These are phyloP conservation scores for Cadophora sp. DNA, from an alignment of 2,329 filamentous ascomycete genomes.

Conservation along the genomic window DNA sequence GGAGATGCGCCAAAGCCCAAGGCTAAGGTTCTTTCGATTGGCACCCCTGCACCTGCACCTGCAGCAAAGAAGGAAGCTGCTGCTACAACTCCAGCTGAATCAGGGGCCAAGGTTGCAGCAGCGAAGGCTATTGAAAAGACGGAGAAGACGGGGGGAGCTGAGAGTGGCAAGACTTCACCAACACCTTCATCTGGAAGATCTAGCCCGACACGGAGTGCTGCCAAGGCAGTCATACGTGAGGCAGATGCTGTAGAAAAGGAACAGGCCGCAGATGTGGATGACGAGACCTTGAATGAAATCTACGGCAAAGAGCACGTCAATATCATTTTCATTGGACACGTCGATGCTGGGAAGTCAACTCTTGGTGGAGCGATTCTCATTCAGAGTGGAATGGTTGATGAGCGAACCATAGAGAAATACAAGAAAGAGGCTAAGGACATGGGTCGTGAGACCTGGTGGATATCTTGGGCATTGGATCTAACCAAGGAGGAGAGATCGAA, in stretches of 20 bases:
- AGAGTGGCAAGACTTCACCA: slow-evolving; percentile 78
- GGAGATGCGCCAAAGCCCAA: slow-evolving; percentile 63
- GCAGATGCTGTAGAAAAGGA: slow-evolving; percentile 82
- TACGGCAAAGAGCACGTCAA: slow-evolving; percentile 95
- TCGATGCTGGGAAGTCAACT: slow-evolving; percentile 97
- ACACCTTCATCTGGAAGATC: slow-evolving; percentile 83
- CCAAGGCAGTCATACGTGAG: slow-evolving; percentile 65
- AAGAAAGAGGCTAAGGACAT: slow-evolving; percentile 95
- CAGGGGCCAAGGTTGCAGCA: slow-evolving; percentile 84
- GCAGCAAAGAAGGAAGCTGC: slow-evolving; percentile 54
- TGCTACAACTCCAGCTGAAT: slow-evolving; percentile 58
- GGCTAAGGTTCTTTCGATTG: slow-evolving; percentile 79
- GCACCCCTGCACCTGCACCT: slow-evolving; percentile 58
- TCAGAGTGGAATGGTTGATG: slow-evolving; percentile 97
- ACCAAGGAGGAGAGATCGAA: slow-evolving; percentile 96
- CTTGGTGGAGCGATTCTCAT: slow-evolving; percentile 93
- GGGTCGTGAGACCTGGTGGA: slow-evolving; percentile 97
- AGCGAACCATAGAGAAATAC: slow-evolving; percentile 98
- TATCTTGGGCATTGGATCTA: slow-evolving; percentile 97
- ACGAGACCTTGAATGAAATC: slow-evolving; percentile 89
- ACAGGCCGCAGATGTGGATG: slow-evolving; percentile 74
- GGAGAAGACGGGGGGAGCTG: slow-evolving; percentile 68
- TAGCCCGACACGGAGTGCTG: slow-evolving; percentile 71
- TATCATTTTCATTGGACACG: slow-evolving; percentile 97
- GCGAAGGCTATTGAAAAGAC: slow-evolving; percentile 94